Conservation (phyloP, 495 filamentous ascomycete genomes). For the Penicillium argentinense region DNA sequence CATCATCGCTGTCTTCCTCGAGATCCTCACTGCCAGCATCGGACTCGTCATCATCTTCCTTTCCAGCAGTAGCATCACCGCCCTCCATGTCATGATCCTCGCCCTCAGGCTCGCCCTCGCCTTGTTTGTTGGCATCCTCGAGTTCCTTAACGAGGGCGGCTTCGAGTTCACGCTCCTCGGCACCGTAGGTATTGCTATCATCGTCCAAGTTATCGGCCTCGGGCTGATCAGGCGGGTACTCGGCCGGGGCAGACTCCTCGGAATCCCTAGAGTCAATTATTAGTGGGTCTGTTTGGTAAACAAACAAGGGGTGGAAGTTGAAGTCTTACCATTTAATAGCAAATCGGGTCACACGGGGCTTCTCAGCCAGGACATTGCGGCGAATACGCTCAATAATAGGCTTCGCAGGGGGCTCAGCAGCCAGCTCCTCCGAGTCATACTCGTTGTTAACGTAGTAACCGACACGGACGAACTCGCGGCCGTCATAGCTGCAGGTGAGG, state of each 20-base stretch:
- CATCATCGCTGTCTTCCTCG: conserved; percentile 88
- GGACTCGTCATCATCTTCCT: conserved; percentile 70
- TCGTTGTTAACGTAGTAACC: conserved; percentile 99
- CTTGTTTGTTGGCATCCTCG: conserved; percentile 51
- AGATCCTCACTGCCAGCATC: conserved; percentile 94
- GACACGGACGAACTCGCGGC: conserved; percentile 94
- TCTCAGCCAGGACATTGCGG: conserved; percentile 91
- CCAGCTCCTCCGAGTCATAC: conserved; percentile 88
- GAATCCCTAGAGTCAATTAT: conserved; percentile 67
- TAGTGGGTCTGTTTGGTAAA: neutral
- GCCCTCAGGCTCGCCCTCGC: conserved; percentile 30
- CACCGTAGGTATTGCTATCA: conserved; percentile 82
- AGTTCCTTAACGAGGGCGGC: conserved; percentile 58
- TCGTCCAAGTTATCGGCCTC: conserved; percentile 86
- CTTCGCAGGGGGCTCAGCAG: conserved; percentile 84
- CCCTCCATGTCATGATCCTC: conserved; percentile 87
- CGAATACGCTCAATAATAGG: conserved; percentile 87
- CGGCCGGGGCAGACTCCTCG: conserved; percentile 90
- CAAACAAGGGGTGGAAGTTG: neutral
- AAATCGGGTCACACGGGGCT: conserved; percentile 94
- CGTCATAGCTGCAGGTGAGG: conserved; percentile 93
- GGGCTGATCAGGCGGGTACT: conserved; percentile 96
- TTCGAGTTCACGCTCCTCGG: conserved; percentile 62
- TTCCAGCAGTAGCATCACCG: conserved; percentile 55
- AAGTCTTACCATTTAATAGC: conserved; percentile 92